Percentiles rank a stretch among this genome's conserved stretches.
These are phyloP conservation scores for Nakaseomyces uthaithaninus DNA, from an alignment of 1,139 yeast species.

Conservation along the genomic window DNA sequence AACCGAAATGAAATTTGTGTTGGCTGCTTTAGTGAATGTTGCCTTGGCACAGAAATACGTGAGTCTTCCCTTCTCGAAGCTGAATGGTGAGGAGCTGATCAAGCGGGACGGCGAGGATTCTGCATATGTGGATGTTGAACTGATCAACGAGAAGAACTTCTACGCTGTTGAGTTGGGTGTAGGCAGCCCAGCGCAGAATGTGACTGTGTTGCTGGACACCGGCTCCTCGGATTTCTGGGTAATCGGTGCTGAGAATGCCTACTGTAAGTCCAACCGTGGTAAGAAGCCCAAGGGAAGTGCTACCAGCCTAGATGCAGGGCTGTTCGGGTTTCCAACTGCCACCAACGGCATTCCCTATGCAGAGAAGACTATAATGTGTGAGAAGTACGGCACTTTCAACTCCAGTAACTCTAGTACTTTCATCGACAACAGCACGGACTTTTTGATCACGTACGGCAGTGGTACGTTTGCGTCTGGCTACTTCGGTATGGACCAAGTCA, in stretches of 20 bases:
- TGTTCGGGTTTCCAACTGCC: slow-evolving; percentile 4
- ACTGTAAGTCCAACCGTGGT: slow-evolving; percentile 13
- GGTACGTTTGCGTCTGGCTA: slow-evolving; percentile 44
- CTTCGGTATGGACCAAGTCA: slow-evolving; percentile 44
- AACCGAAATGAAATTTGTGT: not conserved
- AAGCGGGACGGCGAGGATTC: not conserved
- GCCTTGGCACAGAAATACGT: not conserved
- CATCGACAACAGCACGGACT: slow-evolving; percentile 37
- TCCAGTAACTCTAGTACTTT: slow-evolving; percentile 40
- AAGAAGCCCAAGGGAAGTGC: not conserved
- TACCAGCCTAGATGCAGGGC: slow-evolving; percentile 10
- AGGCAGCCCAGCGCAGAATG: slow-evolving; percentile 48
- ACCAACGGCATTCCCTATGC: slow-evolving; percentile 11
- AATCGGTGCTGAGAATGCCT: slow-evolving; percentile 23
- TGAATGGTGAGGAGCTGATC: not conserved
- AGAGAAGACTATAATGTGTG: slow-evolving; percentile 28
- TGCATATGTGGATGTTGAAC: not conserved
- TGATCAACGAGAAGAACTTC: slow-evolving; percentile 21
- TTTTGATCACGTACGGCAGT: slow-evolving; percentile 48
- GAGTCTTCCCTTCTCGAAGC: not conserved
- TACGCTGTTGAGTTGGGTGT: slow-evolving; percentile 31
- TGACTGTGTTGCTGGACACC: slow-evolving; percentile 55
- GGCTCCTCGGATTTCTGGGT: slow-evolving; percentile 74
- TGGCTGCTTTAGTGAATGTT: not conserved
- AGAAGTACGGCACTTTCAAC: slow-evolving; percentile 38